Evolutionary conservation across 179 eudicot genomes (phyloP).

Genomic region (Actinidia arguta): DNA sequence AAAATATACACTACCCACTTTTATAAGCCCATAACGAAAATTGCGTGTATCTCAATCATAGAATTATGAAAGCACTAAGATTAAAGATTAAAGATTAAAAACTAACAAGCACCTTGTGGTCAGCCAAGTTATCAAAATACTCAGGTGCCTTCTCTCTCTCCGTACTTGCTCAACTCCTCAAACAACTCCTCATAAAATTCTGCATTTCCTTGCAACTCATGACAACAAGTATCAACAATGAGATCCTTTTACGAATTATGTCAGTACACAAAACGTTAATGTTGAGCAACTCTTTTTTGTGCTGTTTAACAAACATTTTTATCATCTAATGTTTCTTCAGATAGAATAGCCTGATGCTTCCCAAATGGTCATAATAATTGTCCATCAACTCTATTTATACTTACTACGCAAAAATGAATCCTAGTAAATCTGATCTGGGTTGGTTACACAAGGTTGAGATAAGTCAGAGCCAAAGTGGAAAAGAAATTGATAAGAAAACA

Average conservation of each 20-base stretch:
- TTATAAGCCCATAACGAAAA: slow-evolving; percentile 3
- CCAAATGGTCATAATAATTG: slow-evolving; percentile 51
- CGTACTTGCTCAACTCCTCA: slow-evolving; percentile 91
- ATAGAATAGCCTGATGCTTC: slow-evolving; percentile 45
- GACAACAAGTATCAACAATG: too few relatives aligned
- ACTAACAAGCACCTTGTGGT: slow-evolving; percentile 82
- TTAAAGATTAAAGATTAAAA: not conserved
- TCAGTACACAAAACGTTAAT: too few relatives aligned
- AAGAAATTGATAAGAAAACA: slow-evolving; percentile 42
- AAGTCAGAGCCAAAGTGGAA: slow-evolving; percentile 39
- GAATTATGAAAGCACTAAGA: not conserved
- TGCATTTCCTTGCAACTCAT: slow-evolving; percentile 30
- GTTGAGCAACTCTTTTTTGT: too few relatives aligned
- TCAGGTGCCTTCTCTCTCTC: slow-evolving; percentile 92
- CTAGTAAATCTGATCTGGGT: not conserved
- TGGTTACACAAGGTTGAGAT: slow-evolving; percentile 46
- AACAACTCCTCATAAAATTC: slow-evolving; percentile 98
- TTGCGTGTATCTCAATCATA: not conserved
- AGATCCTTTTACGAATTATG: too few relatives aligned
- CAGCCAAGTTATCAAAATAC: slow-evolving; percentile 94
- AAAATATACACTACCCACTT: slow-evolving; percentile 96
- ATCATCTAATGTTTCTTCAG: slow-evolving; percentile 64
- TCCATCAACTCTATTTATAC: too few relatives aligned
- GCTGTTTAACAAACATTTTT: slow-evolving; percentile 45
- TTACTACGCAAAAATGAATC: not conserved